These are phyloP conservation scores for Backusella luteola DNA, from an alignment of 192 early-diverging fungal species.

Conservation along the genomic window DNA sequence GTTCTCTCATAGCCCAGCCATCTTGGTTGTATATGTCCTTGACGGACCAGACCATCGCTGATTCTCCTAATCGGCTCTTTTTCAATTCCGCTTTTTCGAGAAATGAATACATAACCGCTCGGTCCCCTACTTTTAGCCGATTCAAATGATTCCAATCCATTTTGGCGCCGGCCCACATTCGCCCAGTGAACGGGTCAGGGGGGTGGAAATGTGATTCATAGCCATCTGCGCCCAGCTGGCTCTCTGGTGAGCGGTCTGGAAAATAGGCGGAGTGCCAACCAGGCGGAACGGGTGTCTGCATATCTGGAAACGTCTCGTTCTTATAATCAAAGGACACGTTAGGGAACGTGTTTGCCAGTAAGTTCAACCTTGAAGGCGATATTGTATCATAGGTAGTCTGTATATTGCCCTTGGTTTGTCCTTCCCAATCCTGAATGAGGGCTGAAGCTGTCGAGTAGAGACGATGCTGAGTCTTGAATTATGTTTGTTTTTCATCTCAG, in stretches of 20 bases:
- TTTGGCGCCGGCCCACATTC: slow-evolving; percentile 89
- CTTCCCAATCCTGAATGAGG: background rate
- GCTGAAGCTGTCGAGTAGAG: background rate
- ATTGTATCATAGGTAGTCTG: slow-evolving; percentile 12
- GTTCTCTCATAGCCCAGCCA: slow-evolving; percentile 64
- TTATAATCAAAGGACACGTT: background rate
- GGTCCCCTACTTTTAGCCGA: slow-evolving; percentile 59
- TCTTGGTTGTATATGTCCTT: slow-evolving; percentile 60
- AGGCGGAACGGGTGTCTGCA: slow-evolving; percentile 58
- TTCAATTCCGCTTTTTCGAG: slow-evolving; percentile 59
- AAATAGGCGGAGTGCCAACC: slow-evolving; percentile 81
- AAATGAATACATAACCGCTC: slow-evolving; percentile 56
- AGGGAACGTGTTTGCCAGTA: slow-evolving; percentile 39
- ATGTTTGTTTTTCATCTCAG: background rate
- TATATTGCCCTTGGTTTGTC: background rate
- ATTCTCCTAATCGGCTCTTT: slow-evolving; percentile 49
- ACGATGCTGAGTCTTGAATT: background rate
- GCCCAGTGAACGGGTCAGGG: slow-evolving; percentile 68
- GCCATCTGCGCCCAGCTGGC: slow-evolving; percentile 72
- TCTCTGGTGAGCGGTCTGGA: slow-evolving; percentile 66
- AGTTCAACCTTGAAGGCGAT: slow-evolving; percentile 26
- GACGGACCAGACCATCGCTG: slow-evolving; percentile 70
- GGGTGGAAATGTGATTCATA: slow-evolving; percentile 76
- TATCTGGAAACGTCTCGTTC: slow-evolving; percentile 29
- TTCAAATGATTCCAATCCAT: slow-evolving; percentile 59